Base-by-base conservation (phyloP, 2,329 filamentous ascomycete genomes). In the Teratosphaeria epicoccoides region DNA sequence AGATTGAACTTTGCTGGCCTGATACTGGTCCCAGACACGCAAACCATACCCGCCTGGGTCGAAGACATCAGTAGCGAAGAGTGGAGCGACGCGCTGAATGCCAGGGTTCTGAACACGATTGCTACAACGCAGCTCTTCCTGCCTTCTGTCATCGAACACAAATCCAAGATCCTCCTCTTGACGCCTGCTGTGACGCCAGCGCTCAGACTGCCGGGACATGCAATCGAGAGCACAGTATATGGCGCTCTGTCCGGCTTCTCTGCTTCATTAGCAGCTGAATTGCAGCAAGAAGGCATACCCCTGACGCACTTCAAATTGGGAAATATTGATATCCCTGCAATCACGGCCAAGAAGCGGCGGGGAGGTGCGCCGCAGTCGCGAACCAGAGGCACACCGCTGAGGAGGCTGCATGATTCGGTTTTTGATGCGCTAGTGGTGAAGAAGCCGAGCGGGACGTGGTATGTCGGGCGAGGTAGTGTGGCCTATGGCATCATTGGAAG, bases 11-110 rank as follows among this genome's bases (percentile, higher is more conserved):
- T 98, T 49, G 84, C 84, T 52, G 86, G 88, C 33, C 75, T 97
- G 50, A 80, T 98, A 50, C 74, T 97, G 57, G 85, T 95, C 23
- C 91, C 91, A 2, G 87, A 77, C 53, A 82, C 85, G 63, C 56
- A 59, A 20, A 66, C 69, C n/a, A 94, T 90, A 68, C 85, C 88
- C 49, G 88, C 87, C 3, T 86, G 88, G 20, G 85, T 97, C 55
- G 88, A 89, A 55, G 90, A 88, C 3, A 84, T 96, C 53, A 82
- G 87, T 6, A 83, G 88, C 0, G 87, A 87, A 25, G 84, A 81
- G 61, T 93, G 95, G 73, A 87, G 88, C 57, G 88, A 96, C 65
- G 84, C 89, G 28, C 82, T 97, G 68, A 95, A 96, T 69, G 91
- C 88, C 14, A 90, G 95, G 63, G 79, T 98, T 11, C 78, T 97